These are phyloP conservation scores for Teunomyces aglyptinius DNA, from an alignment of 805 yeast genomes.

Conservation along the genomic window DNA sequence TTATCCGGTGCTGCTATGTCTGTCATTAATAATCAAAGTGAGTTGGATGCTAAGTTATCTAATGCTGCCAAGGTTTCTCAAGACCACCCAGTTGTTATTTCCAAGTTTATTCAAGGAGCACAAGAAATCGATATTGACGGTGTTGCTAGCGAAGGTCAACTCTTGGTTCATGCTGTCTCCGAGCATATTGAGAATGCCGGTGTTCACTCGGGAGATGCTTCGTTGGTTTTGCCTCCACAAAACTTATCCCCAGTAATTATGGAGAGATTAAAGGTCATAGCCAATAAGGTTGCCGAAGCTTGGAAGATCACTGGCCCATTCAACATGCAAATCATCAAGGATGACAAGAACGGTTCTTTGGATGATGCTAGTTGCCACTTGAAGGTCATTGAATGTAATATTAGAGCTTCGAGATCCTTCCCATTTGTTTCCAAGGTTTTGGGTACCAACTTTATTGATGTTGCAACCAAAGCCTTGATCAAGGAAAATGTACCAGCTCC, in stretches of 20 bases:
- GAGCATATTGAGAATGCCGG: slow-evolving; percentile 99
- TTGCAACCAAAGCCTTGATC: slow-evolving; percentile 85
- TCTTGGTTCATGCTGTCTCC: slow-evolving; percentile 90
- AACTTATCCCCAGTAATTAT: slow-evolving; percentile 62
- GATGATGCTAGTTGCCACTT: slow-evolving; percentile 53
- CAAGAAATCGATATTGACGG: slow-evolving; percentile 97
- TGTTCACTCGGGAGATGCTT: slow-evolving; percentile 98
- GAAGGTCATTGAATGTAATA: slow-evolving; percentile 97
- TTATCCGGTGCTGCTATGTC: slow-evolving; percentile 99
- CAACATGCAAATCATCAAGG: slow-evolving; percentile 95
- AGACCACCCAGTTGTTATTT: slow-evolving; percentile 96
- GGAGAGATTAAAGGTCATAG: slow-evolving; percentile 76
- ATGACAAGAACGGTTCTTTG: slow-evolving; percentile 58
- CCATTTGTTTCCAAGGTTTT: slow-evolving; percentile 97
- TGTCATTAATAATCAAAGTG: slow-evolving; percentile 75
- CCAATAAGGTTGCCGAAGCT: slow-evolving; percentile 90
- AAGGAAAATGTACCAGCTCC: slow-evolving; percentile 75
- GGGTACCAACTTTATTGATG: slow-evolving; percentile 91
- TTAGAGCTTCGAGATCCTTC: slow-evolving; percentile 98
- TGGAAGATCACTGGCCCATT: slow-evolving; percentile 97
- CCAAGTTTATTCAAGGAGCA: slow-evolving; percentile 94
- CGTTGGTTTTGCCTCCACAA: slow-evolving; percentile 91
- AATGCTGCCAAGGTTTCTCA: slow-evolving; percentile 91
- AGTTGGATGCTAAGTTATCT: slow-evolving; percentile 76
- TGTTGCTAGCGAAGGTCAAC: slow-evolving; percentile 86